Base-by-base conservation (phyloP, 2,329 filamentous ascomycete genomes). In the Annulohypoxylon truncatum region DNA sequence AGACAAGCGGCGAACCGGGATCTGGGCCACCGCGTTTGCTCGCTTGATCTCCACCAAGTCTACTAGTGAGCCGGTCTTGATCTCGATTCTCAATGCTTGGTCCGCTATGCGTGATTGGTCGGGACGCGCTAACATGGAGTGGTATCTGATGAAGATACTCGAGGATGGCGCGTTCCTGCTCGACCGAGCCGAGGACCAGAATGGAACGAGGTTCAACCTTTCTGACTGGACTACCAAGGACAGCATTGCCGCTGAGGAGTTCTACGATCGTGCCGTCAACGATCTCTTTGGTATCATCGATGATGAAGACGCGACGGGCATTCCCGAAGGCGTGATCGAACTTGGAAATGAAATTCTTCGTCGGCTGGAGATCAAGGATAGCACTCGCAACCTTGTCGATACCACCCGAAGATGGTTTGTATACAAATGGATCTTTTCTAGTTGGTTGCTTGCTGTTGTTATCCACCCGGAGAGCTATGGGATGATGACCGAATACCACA, bases 91-190 rank as follows among this genome's bases (percentile, higher is more conserved):
- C 53, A 94, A 96, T 78, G 90, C 93, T 61, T 98, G 94, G 92
- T 90, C 92, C 54, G 85, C 89, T 60, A 92, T 94, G 85, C 89
- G 92, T 67, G 90, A 94, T 78, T 98, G 95, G 94, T 92, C 93
- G 40, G 93, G 93, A 61, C 94, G 91, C 74, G 88, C 90, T 71
- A 96, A 94, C 69, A 89, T 99, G 84, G 94, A 97, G 80, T 92
- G 93, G 80, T 98, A 95, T 78, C 87, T 99, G 10, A 96, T 97
- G 92, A 92, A 96, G 77, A 93, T 96, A 65, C 87, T 99, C 29
- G 93, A 97, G 79, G 92, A 96, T 73, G 96, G 96, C 71, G 91
- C 94, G 38, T 97, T 97, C 76, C 84, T 98, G 61, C 84, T 97
- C 72, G 94, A 97, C 75, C 90, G 92, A 75, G 90, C 92, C 74